phyloP scores from a whole-genome alignment of 2,329 filamentous ascomycete species.

The Herpotrichia juniperi region DNA sequence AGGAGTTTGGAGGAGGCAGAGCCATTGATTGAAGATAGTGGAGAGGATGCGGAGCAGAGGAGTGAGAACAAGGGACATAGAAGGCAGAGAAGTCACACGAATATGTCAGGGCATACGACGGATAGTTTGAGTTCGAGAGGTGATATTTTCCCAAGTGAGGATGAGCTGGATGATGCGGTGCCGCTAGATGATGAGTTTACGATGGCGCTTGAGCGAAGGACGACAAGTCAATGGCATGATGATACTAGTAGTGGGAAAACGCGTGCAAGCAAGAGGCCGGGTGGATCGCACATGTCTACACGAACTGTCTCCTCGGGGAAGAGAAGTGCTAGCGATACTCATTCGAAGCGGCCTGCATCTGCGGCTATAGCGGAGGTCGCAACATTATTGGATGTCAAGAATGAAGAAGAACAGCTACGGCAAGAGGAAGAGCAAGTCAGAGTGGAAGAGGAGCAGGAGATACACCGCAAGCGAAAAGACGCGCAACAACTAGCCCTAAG shows the following conservation, averaged over 20 bases:
- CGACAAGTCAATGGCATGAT: slow-evolving; percentile 64
- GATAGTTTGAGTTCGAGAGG: slow-evolving; percentile 87
- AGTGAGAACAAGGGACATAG: slow-evolving; percentile 42
- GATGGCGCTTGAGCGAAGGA: slow-evolving; percentile 75
- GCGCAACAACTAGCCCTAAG: slow-evolving; percentile 62
- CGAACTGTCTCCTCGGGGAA: slow-evolving; percentile 54
- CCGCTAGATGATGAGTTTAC: slow-evolving; percentile 92
- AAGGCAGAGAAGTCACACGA: slow-evolving; percentile 76
- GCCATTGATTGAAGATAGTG: slow-evolving; percentile 71
- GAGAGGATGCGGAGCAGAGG: slow-evolving; percentile 45
- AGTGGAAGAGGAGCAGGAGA: slow-evolving; percentile 61
- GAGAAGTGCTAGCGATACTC: slow-evolving; percentile 30
- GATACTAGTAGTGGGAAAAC: slow-evolving; percentile 73
- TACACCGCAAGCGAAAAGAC: slow-evolving; percentile 60
- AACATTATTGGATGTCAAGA: slow-evolving; percentile 61
- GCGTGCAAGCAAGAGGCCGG: slow-evolving; percentile 45
- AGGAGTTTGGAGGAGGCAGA: slow-evolving; percentile 68
- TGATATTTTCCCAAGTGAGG: slow-evolving; percentile 90
- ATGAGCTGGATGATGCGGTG: slow-evolving; percentile 93
- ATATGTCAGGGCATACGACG: slow-evolving; percentile 78
- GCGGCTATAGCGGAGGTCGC: slow-evolving; percentile 45
- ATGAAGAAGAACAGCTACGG: slow-evolving; percentile 62
- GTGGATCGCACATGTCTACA: slow-evolving; percentile 55
- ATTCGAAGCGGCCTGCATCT: slow-evolving; percentile 31
- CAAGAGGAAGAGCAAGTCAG: slow-evolving; percentile 62